phyloP scores from a whole-genome alignment of 2,329 filamentous ascomycete species.

The Gnomoniopsis smithogilvyi region DNA sequence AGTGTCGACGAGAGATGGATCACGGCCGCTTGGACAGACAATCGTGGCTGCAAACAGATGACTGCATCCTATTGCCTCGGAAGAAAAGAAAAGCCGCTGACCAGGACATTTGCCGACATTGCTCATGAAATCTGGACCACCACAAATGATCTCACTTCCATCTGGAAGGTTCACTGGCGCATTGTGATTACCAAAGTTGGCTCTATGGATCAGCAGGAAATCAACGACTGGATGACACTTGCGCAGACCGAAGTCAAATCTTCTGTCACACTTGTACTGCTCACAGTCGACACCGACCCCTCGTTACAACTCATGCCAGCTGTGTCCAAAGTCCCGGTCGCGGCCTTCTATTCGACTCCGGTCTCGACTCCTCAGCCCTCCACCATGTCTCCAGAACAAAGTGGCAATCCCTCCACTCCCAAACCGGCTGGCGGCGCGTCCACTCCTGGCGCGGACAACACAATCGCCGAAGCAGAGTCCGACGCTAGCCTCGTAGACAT shows the following conservation, averaged over 20 bases:
- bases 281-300: constrained; percentile 64
- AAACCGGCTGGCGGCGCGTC: constrained; percentile 37
- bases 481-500: constrained; percentile 70
- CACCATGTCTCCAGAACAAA: constrained; percentile 60
- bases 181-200: constrained; percentile 72
- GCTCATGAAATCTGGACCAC: constrained; percentile 75
- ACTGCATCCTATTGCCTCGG: constrained; percentile 71
- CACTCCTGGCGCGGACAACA: constrained; percentile 43
- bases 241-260: constrained; percentile 50
- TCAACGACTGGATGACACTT: constrained; percentile 55
- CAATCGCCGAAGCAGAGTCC: constrained; percentile 40
- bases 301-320: constrained; percentile 61
- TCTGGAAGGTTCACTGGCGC: constrained; percentile 72
- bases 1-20: constrained; percentile 77
- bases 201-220: constrained; percentile 63
- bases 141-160: constrained; percentile 68
- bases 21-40: constrained; percentile 78
- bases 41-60: constrained; percentile 68
- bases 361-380: constrained; percentile 64
- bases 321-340: constrained; percentile 44
- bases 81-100: constrained; percentile 50
- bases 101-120: constrained; percentile 58
- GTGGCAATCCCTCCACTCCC: constrained; percentile 47
- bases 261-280: constrained; percentile 53
- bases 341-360: constrained; percentile 57